Evolutionary conservation across 2,329 filamentous ascomycete species (phyloP), one percentile per base, ranked within the genome.

Genomic region (Emergomyces pasteurianus): DNA sequence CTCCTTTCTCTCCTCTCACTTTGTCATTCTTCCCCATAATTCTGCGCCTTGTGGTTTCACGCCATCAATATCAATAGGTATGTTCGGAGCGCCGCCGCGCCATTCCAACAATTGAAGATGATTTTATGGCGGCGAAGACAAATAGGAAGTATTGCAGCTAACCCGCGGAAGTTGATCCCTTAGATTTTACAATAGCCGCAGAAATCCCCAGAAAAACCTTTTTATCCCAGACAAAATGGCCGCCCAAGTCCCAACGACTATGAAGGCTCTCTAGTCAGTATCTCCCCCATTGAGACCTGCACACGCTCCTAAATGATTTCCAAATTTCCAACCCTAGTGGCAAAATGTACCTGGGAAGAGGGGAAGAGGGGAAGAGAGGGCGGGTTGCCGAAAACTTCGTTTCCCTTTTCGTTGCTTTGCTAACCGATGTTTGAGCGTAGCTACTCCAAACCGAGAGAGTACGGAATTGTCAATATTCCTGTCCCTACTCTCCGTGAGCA

Each of bases 381-480:
- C n/a, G n/a, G n/a, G n/a, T n/a, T n/a, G n/a, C n/a, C n/a, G n/a
- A n/a, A n/a, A n/a, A n/a, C n/a, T n/a, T n/a, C n/a, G n/a, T n/a
- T n/a, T n/a, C n/a, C n/a, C n/a, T n/a, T n/a, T n/a, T n/a, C n/a
- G 31, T 7, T 31, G 31, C 31, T 31, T 21, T 47, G 38, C 38
- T 43, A 47, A 46, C 40, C 43, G 7, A 56, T 42, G 54, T 47
- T 47, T 47, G 31, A 43, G 38, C 47, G 50, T 64, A 79, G 77
- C 73, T 86, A 86, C 75, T 81, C 83, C 73, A 81, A 85, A 78
- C 83, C 83, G 50, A 77, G 83, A 70, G 77, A 81, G 62, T 86
- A 81, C 74, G 77, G 78, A 65, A 79, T 87, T 62, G 83, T 86
- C 65, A 76, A 83, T 12, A 81, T 86, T 42, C 83, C 85, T 64